Evolutionary conservation across 257 asterid species (phyloP).

Genomic region (Pogostemon cablin): DNA sequence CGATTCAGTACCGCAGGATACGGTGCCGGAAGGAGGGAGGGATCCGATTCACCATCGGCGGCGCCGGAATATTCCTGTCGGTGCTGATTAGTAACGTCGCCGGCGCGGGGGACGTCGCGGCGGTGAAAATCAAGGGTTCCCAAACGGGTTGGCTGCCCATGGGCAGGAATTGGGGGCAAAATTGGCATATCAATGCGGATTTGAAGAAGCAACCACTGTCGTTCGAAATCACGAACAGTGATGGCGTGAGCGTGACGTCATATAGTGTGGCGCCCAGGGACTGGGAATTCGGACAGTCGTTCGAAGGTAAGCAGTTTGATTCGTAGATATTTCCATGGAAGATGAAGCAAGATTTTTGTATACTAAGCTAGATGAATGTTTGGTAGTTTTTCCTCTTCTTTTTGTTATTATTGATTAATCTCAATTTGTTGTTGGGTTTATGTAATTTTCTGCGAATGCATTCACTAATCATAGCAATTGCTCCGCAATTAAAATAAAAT

Average conservation of each 20-base stretch:
- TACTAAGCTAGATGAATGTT: neutral
- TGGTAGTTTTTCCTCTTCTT: neutral
- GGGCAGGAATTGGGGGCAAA: constrained; percentile 80
- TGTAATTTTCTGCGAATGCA: no score
- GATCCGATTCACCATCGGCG: constrained; percentile 52
- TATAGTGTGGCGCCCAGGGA: constrained; percentile 55
- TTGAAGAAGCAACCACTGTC: constrained; percentile 63
- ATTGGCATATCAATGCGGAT: constrained; percentile 64
- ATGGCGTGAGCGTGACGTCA: constrained; percentile 48
- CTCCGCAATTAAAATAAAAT: no score
- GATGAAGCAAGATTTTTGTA: neutral
- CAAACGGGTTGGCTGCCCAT: constrained; percentile 73
- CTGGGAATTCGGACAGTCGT: constrained; percentile 73
- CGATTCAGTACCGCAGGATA: constrained; percentile 75
- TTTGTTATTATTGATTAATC: neutral
- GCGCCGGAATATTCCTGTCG: constrained; percentile 57
- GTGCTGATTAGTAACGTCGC: constrained; percentile 67
- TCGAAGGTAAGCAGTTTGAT: constrained; percentile 65
- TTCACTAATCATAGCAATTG: no score
- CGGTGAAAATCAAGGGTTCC: constrained; percentile 72
- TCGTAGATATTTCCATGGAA: constrained; percentile 22
- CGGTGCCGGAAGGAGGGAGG: constrained; percentile 75
- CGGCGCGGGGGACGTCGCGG: constrained; percentile 58
- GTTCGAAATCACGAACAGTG: constrained; percentile 64
- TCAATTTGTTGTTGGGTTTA: constrained; percentile 6